phyloP scores from a whole-genome alignment of 2,329 filamentous ascomycete genomes.

The Taxawa tesnikishii region DNA sequence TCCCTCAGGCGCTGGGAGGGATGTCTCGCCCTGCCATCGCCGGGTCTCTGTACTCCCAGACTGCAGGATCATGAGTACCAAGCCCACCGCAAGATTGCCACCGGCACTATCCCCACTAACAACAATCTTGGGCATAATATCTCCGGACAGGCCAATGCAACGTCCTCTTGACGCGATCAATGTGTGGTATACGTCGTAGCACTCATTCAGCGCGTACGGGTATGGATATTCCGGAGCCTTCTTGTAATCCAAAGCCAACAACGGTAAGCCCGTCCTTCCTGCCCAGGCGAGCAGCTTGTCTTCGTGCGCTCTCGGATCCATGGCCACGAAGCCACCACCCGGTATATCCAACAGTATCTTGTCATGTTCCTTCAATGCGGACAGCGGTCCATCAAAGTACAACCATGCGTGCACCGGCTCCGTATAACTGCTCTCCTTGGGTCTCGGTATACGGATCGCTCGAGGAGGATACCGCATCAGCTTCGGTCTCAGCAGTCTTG shows the following conservation, averaged over 20 bases:
- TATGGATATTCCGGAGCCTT: constrained; percentile 80
- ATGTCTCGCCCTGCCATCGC: constrained; percentile 41
- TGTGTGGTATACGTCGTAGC: constrained; percentile 71
- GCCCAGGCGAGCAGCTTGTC: constrained; percentile 93
- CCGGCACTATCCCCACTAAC: constrained; percentile 73
- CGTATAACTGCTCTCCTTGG: constrained; percentile 65
- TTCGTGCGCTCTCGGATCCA: constrained; percentile 89
- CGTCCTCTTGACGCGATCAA: constrained; percentile 60
- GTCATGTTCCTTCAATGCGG: constrained; percentile 61
- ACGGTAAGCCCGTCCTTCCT: constrained; percentile 72
- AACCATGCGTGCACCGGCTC: constrained; percentile 80
- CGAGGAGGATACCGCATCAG: constrained; percentile 60
- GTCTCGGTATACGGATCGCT: constrained; percentile 72
- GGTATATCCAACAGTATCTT: constrained; percentile 81
- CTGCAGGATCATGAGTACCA: constrained; percentile 83
- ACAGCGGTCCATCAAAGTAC: constrained; percentile 82
- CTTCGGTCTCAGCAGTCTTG: constrained; percentile 61
- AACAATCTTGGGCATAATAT: constrained; percentile 53
- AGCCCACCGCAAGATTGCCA: constrained; percentile 67
- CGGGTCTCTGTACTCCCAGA: constrained; percentile 30
- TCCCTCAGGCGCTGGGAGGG: constrained; percentile 65
- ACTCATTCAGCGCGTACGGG: constrained; percentile 76
- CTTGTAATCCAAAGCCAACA: constrained; percentile 82
- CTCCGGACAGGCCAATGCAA: constrained; percentile 62
- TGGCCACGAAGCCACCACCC: constrained; percentile 90